Conservation (phyloP, 805 yeast genomes). For the Monosporozyma aerobia region DNA sequence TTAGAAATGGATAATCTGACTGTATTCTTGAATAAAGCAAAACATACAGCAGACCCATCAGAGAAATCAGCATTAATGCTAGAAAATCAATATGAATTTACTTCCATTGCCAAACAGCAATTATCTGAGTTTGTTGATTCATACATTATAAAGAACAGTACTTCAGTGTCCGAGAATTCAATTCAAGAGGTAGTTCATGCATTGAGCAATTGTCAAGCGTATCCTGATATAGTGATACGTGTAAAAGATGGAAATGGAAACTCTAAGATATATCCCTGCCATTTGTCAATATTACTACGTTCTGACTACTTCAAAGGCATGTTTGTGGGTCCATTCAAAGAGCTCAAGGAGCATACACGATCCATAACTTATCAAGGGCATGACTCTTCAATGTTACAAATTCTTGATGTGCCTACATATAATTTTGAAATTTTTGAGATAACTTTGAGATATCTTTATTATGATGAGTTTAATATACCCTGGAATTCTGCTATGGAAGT, state of each 20-base stretch:
- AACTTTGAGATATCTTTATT: constrained; percentile 47
- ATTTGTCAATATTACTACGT: constrained; percentile 49
- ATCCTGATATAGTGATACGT: constrained; percentile 42
- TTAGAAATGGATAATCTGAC: constrained; percentile 32
- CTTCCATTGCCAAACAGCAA: constrained; percentile 22
- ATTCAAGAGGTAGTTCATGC: neutral
- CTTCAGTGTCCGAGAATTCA: neutral
- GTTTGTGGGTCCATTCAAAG: constrained; percentile 45
- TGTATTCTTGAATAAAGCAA: constrained; percentile 28
- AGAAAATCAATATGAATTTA: constrained; percentile 27
- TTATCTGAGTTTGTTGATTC: constrained; percentile 18
- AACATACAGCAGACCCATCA: constrained; percentile 22
- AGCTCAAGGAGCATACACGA: constrained; percentile 12
- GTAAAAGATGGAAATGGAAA: constrained; percentile 24
- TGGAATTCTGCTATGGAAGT: constrained; percentile 44
- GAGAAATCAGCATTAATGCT: constrained; percentile 29
- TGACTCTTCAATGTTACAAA: constrained; percentile 21
- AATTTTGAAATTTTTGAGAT: constrained; percentile 38
- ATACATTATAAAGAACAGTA: constrained; percentile 11
- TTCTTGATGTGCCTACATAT: constrained; percentile 10
- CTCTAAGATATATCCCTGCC: constrained; percentile 46
- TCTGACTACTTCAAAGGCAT: constrained; percentile 57
- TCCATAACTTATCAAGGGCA: neutral
- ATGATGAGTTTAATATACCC: constrained; percentile 48
- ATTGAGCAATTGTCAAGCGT: constrained; percentile 7